Evolutionary conservation across 192 early-diverging fungal genomes (phyloP), one percentile per base, ranked within the genome.

Genomic region (Entomortierella chlamydospora): DNA sequence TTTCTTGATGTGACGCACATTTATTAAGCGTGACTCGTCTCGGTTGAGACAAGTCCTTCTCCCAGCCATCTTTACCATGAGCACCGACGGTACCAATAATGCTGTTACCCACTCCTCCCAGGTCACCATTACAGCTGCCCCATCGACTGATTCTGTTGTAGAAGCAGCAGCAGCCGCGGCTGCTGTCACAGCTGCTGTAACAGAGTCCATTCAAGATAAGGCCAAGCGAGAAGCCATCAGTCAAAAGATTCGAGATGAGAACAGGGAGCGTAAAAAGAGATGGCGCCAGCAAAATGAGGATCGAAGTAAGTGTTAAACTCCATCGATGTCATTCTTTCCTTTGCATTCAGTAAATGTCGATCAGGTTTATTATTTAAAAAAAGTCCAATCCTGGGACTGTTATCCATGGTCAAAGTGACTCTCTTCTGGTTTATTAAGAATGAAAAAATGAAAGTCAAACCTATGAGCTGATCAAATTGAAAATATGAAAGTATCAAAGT

Each of bases 231-330:
- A 57, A 12, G 56, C 56, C 4, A 57, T 30, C 33, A 54, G 12
- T 12, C 31, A 67, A 26, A 70, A 70, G 68, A 72, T 85, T 45
- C 60, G 84, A 37, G 73, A 62, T 28, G 84, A 85, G 23, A 85
- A 85, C 43, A 61, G 84, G 22, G 74, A 80, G 30, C 65, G 84
- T 34, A 85, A 85, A 65, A 80, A 82, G 68, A 64, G 84, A 72
- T 85, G 84, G 84, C 66, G 84, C 18, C 70, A 71, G 29, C 64
- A 71, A 13, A 85, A 85, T 66, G 84, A 85, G 42, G 84, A 85
- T 42, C 65, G 84, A 77, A 85, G 84, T 85, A 82, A 81, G 77
- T 58, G 1, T 58, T 33, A 81, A 47, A 66, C 33, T 23, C 18
- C 26, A 57, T 33, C 34, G 62, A 34, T 34, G 26, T 42, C 28